phyloP scores from a whole-genome alignment of 306 rosid species.

The Quercus ilex region DNA sequence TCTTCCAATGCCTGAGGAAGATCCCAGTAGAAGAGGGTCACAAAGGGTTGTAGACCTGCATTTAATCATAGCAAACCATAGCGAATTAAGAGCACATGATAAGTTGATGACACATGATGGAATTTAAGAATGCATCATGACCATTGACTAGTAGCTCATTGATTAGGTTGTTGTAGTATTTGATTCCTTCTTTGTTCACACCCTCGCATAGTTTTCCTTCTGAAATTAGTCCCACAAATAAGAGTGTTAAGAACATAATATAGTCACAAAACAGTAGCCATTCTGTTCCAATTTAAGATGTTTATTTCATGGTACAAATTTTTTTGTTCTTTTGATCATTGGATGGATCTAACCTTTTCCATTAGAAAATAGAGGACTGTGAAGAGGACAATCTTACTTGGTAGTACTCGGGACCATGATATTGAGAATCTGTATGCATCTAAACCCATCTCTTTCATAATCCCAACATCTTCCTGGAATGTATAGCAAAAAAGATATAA shows the following conservation, averaged over 20 bases:
- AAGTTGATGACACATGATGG: too few species aligned
- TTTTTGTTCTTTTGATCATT: too few species aligned
- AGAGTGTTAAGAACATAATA: too few species aligned
- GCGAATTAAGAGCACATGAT: too few species aligned
- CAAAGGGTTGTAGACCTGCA: slow-evolving; percentile 28
- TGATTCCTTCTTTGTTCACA: slow-evolving; percentile 42
- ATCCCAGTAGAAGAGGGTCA: slow-evolving; percentile 43
- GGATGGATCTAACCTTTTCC: too few species aligned
- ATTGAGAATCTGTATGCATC: slow-evolving; percentile 57
- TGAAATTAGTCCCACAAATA: background rate
- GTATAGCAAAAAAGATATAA: too few species aligned
- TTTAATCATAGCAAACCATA: too few species aligned
- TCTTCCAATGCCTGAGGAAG: slow-evolving; percentile 35
- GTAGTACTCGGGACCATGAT: slow-evolving; percentile 51
- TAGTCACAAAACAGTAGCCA: too few species aligned
- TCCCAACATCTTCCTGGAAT: slow-evolving; percentile 41
- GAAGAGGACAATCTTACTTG: slow-evolving; percentile 30
- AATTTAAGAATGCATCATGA: background rate
- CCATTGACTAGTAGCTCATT: slow-evolving; percentile 32
- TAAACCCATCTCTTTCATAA: slow-evolving; percentile 33
- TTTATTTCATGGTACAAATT: too few species aligned
- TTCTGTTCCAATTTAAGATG: too few species aligned
- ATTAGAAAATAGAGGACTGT: too few species aligned
- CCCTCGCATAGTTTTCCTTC: slow-evolving; percentile 46
- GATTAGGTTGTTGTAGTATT: slow-evolving; percentile 37